Percentiles rank a stretch among this genome's conserved stretches.
phyloP scores from a whole-genome alignment of 768 basidiomycete genomes.

The Kwoniella bestiolae region DNA sequence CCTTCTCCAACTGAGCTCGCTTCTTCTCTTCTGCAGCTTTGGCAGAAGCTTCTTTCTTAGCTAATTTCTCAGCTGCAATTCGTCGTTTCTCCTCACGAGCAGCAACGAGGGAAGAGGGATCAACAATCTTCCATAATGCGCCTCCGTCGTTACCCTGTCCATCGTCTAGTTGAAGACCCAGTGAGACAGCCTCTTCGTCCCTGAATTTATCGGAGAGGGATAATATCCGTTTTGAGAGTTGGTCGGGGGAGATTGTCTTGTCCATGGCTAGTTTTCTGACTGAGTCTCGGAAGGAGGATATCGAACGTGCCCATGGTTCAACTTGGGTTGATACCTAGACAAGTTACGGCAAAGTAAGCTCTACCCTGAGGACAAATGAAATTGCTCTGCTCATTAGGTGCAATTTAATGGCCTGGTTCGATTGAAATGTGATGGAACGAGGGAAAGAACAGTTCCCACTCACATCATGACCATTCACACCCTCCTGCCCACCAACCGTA shows the following conservation, averaged over 20 bases:
- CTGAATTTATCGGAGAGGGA: slow-evolving; percentile 85
- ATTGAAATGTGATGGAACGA: too few relatives aligned
- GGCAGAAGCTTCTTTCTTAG: slow-evolving; percentile 73
- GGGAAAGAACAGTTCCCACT: too few relatives aligned
- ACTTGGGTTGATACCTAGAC: slow-evolving; percentile 3
- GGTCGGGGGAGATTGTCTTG: slow-evolving; percentile 29
- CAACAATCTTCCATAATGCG: slow-evolving; percentile 89
- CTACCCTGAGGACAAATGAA: too few relatives aligned
- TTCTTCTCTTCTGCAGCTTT: slow-evolving; percentile 59
- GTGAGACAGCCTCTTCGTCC: slow-evolving; percentile 84
- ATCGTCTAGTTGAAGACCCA: slow-evolving; percentile 95
- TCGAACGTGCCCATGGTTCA: slow-evolving; percentile 59
- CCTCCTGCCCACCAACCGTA: slow-evolving; percentile 66
- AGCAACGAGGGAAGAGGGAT: slow-evolving; percentile 77
- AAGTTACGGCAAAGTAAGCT: too few relatives aligned
- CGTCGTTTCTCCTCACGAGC: slow-evolving; percentile 87
- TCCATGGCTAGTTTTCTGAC: slow-evolving; percentile 80
- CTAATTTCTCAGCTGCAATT: slow-evolving; percentile 72
- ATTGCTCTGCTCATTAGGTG: too few relatives aligned
- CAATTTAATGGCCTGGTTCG: too few relatives aligned
- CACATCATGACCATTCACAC: slow-evolving; percentile 61
- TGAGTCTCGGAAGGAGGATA: slow-evolving; percentile 90
- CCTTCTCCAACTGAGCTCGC: slow-evolving; percentile 80
- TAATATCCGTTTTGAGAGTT: slow-evolving; percentile 77
- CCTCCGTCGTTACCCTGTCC: slow-evolving; percentile 92